Percentiles rank a stretch among this genome's conserved stretches.
Evolutionary conservation across 306 rosid genomes (phyloP).

Genomic region (Cucurbita argyrosperma): DNA sequence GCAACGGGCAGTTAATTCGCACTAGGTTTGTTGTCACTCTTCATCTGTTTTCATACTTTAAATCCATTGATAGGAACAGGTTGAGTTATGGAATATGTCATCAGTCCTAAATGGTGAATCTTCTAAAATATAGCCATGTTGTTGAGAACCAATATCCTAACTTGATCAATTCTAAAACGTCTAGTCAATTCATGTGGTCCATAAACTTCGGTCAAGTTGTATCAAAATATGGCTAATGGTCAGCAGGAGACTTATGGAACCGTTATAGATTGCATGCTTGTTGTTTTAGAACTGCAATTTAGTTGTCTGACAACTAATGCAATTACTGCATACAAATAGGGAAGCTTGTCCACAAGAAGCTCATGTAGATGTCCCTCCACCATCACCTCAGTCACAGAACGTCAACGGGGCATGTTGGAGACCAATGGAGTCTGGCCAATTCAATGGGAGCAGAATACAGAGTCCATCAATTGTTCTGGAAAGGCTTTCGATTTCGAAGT

Average conservation of each 20-base stretch:
- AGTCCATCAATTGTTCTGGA: conserved; percentile 24
- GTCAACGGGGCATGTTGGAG: conserved; percentile 14
- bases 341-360: conserved; percentile 19
- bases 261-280: not conserved
- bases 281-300: not conserved
- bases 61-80: not conserved
- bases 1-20: conserved; percentile 58
- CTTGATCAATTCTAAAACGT: not conserved
- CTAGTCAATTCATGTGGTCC: not conserved
- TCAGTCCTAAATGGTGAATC: too few relatives aligned
- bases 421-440: conserved; percentile 13
- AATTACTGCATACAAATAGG: conserved; percentile 19
- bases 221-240: not conserved
- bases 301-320: conserved; percentile 15
- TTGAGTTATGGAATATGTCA: not conserved
- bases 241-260: not conserved
- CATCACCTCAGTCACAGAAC: conserved; percentile 21
- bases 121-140: not conserved
- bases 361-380: conserved; percentile 15
- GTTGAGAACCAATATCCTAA: not conserved
- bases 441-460: conserved; percentile 13
- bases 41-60: not conserved
- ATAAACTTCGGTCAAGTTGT: not conserved
- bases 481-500: conserved; percentile 12
- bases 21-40: conserved; percentile 36